These are phyloP conservation scores for Asterochloris sp. DNA, from an alignment of 139 green algal species.

Conservation along the genomic window DNA sequence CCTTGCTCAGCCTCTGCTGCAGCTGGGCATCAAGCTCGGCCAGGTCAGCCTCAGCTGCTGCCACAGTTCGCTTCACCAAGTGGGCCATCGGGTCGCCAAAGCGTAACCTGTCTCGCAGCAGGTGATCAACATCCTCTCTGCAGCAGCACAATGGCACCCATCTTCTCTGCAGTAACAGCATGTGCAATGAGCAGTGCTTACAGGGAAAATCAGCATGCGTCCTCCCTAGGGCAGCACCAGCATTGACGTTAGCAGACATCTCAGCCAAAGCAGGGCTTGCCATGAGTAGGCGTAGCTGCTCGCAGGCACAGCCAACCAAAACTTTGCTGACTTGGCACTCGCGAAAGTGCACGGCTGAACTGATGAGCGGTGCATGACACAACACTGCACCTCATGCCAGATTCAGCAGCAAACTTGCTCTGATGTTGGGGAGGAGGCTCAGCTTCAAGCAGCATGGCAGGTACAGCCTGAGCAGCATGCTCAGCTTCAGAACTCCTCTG, in stretches of 20 bases:
- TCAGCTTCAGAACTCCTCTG: too few relatives aligned
- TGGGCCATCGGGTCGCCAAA: conserved; percentile 92
- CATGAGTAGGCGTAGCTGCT: not conserved
- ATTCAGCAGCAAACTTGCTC: too few relatives aligned
- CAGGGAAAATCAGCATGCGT: not conserved
- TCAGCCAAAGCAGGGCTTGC: not conserved
- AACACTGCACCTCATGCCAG: too few relatives aligned
- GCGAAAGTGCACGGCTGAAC: too few relatives aligned
- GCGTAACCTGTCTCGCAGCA: conserved; percentile 44
- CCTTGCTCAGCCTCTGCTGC: conserved; percentile 42
- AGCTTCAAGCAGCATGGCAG: too few relatives aligned
- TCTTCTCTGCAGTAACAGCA: not conserved
- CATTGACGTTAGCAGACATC: not conserved
- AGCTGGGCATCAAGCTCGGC: conserved; percentile 21
- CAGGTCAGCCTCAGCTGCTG: conserved; percentile 7
- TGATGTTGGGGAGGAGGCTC: too few relatives aligned
- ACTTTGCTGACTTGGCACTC: too few relatives aligned
- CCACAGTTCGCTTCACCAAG: conserved; percentile 46
- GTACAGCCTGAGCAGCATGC: too few relatives aligned
- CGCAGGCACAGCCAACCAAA: not conserved
- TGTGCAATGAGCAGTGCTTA: not conserved
- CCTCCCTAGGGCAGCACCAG: not conserved
- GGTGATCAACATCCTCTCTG: conserved; percentile 57
- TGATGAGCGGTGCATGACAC: too few relatives aligned
- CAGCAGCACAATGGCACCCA: not conserved